A percentile compares a stretch with the other conserved stretches of the same genome.
These are phyloP conservation scores for Apiotrichum gracile DNA, from an alignment of 1,284 basidiomycete species.

Conservation along the genomic window DNA sequence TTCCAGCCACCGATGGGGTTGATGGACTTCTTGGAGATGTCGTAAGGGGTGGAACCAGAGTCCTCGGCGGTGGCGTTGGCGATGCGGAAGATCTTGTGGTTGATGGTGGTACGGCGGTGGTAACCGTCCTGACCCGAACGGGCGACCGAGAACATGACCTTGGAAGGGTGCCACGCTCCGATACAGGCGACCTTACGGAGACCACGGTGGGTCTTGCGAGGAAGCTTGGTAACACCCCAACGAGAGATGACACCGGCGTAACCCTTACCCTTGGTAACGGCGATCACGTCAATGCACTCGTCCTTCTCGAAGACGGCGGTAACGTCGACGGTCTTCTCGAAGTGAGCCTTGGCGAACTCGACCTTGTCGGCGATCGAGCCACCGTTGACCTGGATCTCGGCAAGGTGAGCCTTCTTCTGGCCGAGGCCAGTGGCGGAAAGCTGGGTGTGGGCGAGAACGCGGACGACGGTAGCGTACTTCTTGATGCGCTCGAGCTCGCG, in stretches of 20 bases:
- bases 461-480: slow-evolving; percentile 99
- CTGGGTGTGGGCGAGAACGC: slow-evolving; percentile 98
- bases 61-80: slow-evolving; percentile 70
- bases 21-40: slow-evolving; percentile 89
- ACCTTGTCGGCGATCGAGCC: slow-evolving; percentile 97
- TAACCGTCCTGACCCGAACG: slow-evolving; percentile 99
- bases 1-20: slow-evolving; percentile 99
- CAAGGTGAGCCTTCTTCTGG: slow-evolving; percentile 99
- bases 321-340: slow-evolving; percentile 95
- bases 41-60: slow-evolving; percentile 89
- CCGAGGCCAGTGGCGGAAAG: slow-evolving; percentile 95
- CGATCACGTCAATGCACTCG: slow-evolving; percentile 95
- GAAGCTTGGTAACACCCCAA: slow-evolving; percentile 97
- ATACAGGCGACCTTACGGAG: slow-evolving; percentile 99
- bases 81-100: slow-evolving; percentile 81
- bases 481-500: slow-evolving; percentile 99
- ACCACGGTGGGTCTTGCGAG: slow-evolving; percentile 99
- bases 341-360: slow-evolving; percentile 88
- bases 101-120: slow-evolving; percentile 96
- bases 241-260: slow-evolving; percentile 99
- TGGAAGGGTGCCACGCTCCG: slow-evolving; percentile 97
- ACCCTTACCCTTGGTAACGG: slow-evolving; percentile 97
- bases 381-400: slow-evolving; percentile 99
- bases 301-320: slow-evolving; percentile 88
- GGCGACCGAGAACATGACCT: slow-evolving; percentile 99